A percentile compares a stretch with the other conserved stretches of the same genome.
Conservation (phyloP, 805 yeast species). For the Saccharomycopsis sp. region DNA sequence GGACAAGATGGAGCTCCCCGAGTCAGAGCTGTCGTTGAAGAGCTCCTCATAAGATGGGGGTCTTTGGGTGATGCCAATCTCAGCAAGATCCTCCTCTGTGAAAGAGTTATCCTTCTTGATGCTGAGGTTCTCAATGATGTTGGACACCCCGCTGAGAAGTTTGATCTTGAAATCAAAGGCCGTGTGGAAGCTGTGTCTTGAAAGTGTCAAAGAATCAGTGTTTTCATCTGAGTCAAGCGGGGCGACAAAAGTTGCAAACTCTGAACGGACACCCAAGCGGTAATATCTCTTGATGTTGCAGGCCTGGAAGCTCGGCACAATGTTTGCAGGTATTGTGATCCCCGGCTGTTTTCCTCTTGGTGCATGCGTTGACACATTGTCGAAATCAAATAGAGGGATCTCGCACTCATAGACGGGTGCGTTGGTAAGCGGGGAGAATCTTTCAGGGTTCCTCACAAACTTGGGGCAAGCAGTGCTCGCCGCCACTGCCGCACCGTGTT, state of each 20-base stretch:
- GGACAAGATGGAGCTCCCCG: too few relatives aligned
- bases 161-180: constrained; percentile 4
- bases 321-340: constrained; percentile 8
- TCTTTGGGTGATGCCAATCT: too few relatives aligned
- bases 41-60: too few relatives aligned
- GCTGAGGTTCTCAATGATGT: constrained; percentile 7
- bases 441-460: neutral
- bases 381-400: constrained; percentile 8
- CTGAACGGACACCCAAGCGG: constrained; percentile 2
- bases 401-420: constrained; percentile 9
- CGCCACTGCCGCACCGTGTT: too few relatives aligned
- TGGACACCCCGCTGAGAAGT: constrained; percentile 13
- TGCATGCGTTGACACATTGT: constrained; percentile 2
- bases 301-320: constrained; percentile 10
- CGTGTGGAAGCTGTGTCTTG: neutral
- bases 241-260: neutral
- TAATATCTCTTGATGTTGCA: constrained; percentile 18
- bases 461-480: neutral
- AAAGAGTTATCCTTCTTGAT: constrained; percentile 1
- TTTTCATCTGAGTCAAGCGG: too few relatives aligned
- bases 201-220: too few relatives aligned
- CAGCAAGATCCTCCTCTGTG: constrained; percentile 9
- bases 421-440: neutral
- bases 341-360: neutral
- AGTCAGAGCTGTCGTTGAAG: too few relatives aligned